These are phyloP conservation scores for Botryotinia globosa DNA, from an alignment of 2,329 filamentous ascomycete genomes.

Conservation along the genomic window DNA sequence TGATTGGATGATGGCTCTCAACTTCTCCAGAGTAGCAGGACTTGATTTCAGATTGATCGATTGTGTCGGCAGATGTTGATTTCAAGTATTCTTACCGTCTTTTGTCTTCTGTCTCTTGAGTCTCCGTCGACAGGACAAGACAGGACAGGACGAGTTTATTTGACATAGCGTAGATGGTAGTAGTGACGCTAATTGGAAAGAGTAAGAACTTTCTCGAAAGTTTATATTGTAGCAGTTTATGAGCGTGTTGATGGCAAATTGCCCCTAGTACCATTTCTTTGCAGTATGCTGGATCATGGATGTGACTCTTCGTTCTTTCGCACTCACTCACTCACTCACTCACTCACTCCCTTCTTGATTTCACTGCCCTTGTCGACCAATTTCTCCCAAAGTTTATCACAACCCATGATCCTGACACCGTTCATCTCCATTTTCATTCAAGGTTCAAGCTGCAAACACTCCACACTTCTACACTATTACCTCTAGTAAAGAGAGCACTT, in stretches of 20 bases:
- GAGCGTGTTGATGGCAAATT: neutral
- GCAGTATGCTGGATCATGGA: neutral
- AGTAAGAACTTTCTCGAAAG: neutral
- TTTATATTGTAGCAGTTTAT: neutral
- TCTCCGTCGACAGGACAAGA: neutral
- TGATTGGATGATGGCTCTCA: neutral
- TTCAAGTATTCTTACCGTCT: neutral
- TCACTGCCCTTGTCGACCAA: neutral
- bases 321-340: neutral
- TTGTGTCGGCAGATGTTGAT: neutral
- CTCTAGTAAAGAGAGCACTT: neutral
- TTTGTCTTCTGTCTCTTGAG: neutral
- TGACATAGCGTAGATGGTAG: neutral
- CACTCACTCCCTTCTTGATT: neutral
- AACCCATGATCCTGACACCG: neutral
- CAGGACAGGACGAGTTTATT: neutral
- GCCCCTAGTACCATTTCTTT: neutral
- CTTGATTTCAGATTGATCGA: neutral
- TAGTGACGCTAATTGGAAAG: neutral
- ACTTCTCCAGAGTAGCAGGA: neutral
- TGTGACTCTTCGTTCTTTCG: neutral
- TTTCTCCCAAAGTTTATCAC: neutral
- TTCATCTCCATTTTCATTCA: neutral
- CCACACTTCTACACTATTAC: neutral
- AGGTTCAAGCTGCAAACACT: conserved; percentile 3